phyloP scores from a whole-genome alignment of 768 basidiomycete species.

The Trametes sanguinea region DNA sequence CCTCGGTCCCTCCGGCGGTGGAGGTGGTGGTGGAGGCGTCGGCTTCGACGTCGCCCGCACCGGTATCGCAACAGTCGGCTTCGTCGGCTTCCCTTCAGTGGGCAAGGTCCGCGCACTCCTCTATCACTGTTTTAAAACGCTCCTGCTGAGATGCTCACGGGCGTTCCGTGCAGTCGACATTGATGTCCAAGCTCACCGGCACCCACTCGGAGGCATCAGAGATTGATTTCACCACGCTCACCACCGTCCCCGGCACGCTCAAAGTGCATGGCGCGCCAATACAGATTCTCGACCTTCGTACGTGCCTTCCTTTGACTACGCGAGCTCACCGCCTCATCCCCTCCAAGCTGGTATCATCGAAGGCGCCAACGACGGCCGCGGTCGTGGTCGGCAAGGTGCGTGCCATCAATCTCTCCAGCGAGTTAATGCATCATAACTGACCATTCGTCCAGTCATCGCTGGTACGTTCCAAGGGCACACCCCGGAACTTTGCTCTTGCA shows the following conservation, averaged over 20 bases:
- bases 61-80: constrained; percentile 95
- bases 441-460: constrained; percentile 7
- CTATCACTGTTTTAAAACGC: constrained; percentile 4
- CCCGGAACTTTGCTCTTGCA: background rate
- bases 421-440: background rate
- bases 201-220: constrained; percentile 95
- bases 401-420: constrained; percentile 1
- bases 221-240: constrained; percentile 96
- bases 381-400: constrained; percentile 96
- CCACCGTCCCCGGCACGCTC: constrained; percentile 92
- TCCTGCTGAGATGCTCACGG: constrained; percentile 3
- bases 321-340: constrained; percentile 21
- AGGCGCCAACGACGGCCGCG: constrained; percentile 68
- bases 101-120: constrained; percentile 63
- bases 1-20: constrained; percentile 71
- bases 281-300: constrained; percentile 90
- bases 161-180: constrained; percentile 61
- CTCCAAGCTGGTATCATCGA: constrained; percentile 87
- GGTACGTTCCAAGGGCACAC: constrained; percentile 69
- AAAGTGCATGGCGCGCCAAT: constrained; percentile 96
- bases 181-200: constrained; percentile 96
- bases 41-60: constrained; percentile 99
- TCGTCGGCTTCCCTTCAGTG: constrained; percentile 91
- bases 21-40: constrained; percentile 85
- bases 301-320: constrained; percentile 32